Evolutionary conservation across 345 rosid species (phyloP).

Genomic region (Hypericum androsaemum): DNA sequence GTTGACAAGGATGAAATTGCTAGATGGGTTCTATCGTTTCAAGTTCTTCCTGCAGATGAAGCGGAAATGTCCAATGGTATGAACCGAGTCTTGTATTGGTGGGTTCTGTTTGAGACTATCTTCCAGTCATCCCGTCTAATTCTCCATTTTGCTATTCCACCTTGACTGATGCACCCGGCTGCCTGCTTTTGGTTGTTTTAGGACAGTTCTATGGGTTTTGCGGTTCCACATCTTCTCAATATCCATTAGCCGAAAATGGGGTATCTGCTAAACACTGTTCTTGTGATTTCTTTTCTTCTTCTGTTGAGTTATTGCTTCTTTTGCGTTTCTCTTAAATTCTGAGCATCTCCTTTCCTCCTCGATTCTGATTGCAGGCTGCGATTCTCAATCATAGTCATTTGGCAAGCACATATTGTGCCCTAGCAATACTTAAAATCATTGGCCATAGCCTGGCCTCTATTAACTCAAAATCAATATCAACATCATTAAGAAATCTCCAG

Average conservation of each 20-base stretch:
- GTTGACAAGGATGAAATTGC: constrained; percentile 24
- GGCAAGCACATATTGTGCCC: constrained; percentile 82
- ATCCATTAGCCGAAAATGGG: constrained; percentile 38
- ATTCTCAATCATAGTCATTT: constrained; percentile 52
- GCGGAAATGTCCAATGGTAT: constrained; percentile 43
- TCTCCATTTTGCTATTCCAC: not conserved
- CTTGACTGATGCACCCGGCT: no score
- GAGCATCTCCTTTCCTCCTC: constrained; percentile 6
- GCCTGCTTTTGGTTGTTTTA: constrained; percentile 21
- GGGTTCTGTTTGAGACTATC: not conserved
- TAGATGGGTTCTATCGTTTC: constrained; percentile 1
- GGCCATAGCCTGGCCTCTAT: constrained; percentile 48
- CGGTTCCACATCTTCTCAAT: constrained; percentile 72
- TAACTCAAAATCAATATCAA: constrained; percentile 37
- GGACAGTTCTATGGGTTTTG: constrained; percentile 80
- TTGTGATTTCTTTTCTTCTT: not conserved
- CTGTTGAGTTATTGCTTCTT: not conserved
- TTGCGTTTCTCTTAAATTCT: not conserved
- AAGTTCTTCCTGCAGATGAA: not conserved
- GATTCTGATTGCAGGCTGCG: constrained; percentile 33
- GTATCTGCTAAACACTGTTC: constrained; percentile 21
- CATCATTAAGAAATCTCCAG: constrained; percentile 75
- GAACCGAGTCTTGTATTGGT: not conserved
- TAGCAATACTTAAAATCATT: constrained; percentile 57
- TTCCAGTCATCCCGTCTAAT: no score